Percentiles rank a stretch among this genome's conserved stretches.
phyloP scores from a whole-genome alignment of 2,329 filamentous ascomycete genomes.

The Rutstroemia sp. region DNA sequence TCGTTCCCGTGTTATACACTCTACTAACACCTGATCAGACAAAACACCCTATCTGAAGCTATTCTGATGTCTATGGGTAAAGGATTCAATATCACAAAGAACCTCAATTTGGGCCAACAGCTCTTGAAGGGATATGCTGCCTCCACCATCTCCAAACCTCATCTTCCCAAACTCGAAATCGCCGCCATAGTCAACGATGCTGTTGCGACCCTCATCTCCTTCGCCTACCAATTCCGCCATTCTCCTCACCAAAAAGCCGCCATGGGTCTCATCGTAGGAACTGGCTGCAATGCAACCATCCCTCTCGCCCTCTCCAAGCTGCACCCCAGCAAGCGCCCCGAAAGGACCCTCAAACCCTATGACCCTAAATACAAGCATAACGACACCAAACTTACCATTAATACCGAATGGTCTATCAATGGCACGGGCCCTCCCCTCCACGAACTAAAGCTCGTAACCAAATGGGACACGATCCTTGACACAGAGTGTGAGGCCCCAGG shows the following conservation, averaged over 20 bases:
- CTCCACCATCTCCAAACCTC: conserved; percentile 30
- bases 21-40: conserved; percentile 27
- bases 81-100: conserved; percentile 55
- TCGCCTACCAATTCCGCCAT: conserved; percentile 63
- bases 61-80: conserved; percentile 64
- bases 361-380: conserved; percentile 30
- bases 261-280: conserved; percentile 78
- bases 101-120: conserved; percentile 52
- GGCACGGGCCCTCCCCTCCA: conserved; percentile 63
- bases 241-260: conserved; percentile 54
- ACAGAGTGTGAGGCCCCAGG: conserved; percentile 63
- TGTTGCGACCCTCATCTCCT: conserved; percentile 70
- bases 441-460: conserved; percentile 55
- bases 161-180: conserved; percentile 60
- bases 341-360: conserved; percentile 33
- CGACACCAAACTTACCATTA: conserved; percentile 64
- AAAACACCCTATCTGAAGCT: conserved; percentile 54
- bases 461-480: conserved; percentile 65
- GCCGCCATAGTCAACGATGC: conserved; percentile 76
- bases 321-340: conserved; percentile 53
- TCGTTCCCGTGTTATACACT: background rate
- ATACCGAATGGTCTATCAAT: conserved; percentile 79
- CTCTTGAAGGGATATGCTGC: conserved; percentile 50
- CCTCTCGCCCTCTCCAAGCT: conserved; percentile 58
- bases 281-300: conserved; percentile 74